Evolutionary conservation across 2,329 filamentous ascomycete species (phyloP), one percentile per base, ranked within the genome.

Genomic region (Tolypocladium sp.): DNA sequence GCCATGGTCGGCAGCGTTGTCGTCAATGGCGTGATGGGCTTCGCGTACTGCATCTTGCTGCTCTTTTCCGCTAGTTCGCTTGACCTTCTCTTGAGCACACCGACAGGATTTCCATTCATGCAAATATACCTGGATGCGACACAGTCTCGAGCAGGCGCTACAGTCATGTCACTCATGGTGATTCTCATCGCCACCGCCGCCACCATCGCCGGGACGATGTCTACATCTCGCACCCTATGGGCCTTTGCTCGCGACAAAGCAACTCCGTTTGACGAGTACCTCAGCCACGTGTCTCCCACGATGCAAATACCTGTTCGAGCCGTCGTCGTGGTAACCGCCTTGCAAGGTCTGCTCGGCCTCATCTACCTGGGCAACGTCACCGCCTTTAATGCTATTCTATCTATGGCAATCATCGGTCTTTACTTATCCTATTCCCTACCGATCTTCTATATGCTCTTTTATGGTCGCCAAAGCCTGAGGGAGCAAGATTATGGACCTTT

Each of bases 21-120:
- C 0, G 65, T 77, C 42, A 81, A 81, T 56, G 78, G 77, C 0
- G 55, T 80, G 1, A 72, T 80, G 55, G 79, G 77, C 3, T 67
- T 80, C 2, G 67, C 68, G 3, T 79, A 74, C 61, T 69, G 68
- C 38, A 69, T 78, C 57, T 66, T 79, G 7, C 65, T 81, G 0
- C 67, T 80, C 1, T 82, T 74, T 65, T 75, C 71, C 1, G 71
- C 77, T 0, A 75, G 76, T 67, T 79, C 1, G 66, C 75, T 0
- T 63, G 65, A 0, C 64, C 80, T 3, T 68, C 80, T 4, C 68
- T 79, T 2, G 55, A 68, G 0, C 38, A 76, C 75, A 0, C 69
- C 71, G 0, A 77, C 73, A 0, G 77, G 77, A 0, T 77, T 76
- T 15, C 75, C 75, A 0, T 76, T 76, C 55, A 76, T 78, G 64